phyloP scores from a whole-genome alignment of 2,329 filamentous ascomycete species.

The Calonectria multiphialidica region DNA sequence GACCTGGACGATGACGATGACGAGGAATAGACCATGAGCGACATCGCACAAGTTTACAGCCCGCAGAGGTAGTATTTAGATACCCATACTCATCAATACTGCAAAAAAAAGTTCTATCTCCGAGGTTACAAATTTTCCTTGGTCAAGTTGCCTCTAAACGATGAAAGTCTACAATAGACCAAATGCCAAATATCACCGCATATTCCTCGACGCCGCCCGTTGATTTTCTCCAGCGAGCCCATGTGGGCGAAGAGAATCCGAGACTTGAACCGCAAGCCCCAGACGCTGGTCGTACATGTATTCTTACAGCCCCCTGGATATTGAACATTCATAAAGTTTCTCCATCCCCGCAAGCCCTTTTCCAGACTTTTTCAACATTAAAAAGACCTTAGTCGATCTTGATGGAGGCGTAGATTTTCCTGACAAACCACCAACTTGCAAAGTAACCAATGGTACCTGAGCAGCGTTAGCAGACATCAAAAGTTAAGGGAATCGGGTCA shows the following conservation, averaged over 20 bases:
- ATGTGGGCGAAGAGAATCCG: slow-evolving; percentile 16
- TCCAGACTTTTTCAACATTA: slow-evolving; percentile 2
- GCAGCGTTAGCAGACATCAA: slow-evolving; percentile 28
- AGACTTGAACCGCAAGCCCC: slow-evolving; percentile 30
- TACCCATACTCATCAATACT: background rate
- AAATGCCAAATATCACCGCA: slow-evolving; percentile 16
- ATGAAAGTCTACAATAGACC: slow-evolving; percentile 23
- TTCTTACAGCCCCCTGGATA: slow-evolving; percentile 44
- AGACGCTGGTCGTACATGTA: slow-evolving; percentile 47
- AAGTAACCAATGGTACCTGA: slow-evolving; percentile 95
- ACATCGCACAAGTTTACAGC: background rate
- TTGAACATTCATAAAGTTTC: slow-evolving; percentile 35
- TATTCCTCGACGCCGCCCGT: slow-evolving; percentile 25
- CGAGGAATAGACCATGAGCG: slow-evolving; percentile 49
- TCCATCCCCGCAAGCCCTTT: slow-evolving; percentile 25
- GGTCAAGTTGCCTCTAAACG: slow-evolving; percentile 20
- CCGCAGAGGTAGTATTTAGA: background rate
- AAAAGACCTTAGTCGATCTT: slow-evolving; percentile 83
- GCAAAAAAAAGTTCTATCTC: background rate
- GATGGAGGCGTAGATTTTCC: slow-evolving; percentile 96
- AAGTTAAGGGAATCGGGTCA: slow-evolving; percentile 29
- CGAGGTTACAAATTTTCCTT: slow-evolving; percentile 5
- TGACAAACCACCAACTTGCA: slow-evolving; percentile 92
- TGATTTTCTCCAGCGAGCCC: slow-evolving; percentile 27
- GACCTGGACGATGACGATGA: slow-evolving; percentile 65